A percentile compares a stretch with the other conserved stretches of the same genome.
phyloP scores from a whole-genome alignment of 108 stramenopile species.

The Cyclostephanos invisitatus region DNA sequence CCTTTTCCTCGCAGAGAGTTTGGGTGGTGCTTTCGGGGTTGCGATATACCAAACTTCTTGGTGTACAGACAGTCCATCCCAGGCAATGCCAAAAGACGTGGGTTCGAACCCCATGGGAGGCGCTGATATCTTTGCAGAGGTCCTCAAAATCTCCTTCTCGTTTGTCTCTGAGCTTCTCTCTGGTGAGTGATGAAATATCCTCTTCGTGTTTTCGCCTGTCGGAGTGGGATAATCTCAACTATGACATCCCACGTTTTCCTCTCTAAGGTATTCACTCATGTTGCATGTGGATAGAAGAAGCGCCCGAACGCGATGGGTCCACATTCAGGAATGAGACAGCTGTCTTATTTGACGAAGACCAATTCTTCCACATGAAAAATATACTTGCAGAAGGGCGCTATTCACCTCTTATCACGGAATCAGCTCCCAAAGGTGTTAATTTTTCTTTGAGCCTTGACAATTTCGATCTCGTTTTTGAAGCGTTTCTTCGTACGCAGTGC shows the following conservation, averaged over 20 bases:
- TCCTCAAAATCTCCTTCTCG: conserved; percentile 30
- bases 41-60: conserved; percentile 62
- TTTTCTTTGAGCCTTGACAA: conserved; percentile 63
- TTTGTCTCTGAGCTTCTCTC: conserved; percentile 72
- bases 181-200: conserved; percentile 23
- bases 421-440: conserved; percentile 2
- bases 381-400: conserved; percentile 43
- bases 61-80: conserved; percentile 62
- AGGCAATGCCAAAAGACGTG: conserved; percentile 9
- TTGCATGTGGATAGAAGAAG: conserved; percentile 83
- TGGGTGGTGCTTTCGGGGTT: conserved; percentile 67
- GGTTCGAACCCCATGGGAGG: conserved; percentile 1
- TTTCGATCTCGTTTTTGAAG: conserved; percentile 75
- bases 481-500: conserved; percentile 81
- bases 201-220: not conserved
- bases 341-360: conserved; percentile 85
- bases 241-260: not conserved
- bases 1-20: conserved; percentile 69
- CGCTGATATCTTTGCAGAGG: conserved; percentile 22
- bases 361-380: conserved; percentile 74
- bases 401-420: conserved; percentile 43
- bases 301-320: not conserved
- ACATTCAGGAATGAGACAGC: conserved; percentile 49
- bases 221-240: not conserved
- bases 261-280: conserved; percentile 56